phyloP scores from a whole-genome alignment of 768 basidiomycete genomes.

The Podaxis sp. region DNA sequence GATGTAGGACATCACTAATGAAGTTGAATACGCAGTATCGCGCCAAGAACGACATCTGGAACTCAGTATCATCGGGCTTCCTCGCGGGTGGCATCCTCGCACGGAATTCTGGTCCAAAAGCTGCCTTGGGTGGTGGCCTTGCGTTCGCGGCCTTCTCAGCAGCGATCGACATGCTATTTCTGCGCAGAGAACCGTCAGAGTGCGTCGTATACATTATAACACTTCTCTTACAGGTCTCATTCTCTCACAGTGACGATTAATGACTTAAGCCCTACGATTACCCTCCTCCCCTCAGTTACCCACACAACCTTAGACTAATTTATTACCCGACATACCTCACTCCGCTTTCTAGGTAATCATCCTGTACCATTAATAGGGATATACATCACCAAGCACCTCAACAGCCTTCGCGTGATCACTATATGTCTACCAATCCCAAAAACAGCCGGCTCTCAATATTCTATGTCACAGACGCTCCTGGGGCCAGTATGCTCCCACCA shows the following conservation, averaged over 20 bases:
- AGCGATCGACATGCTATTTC: slow-evolving; percentile 76
- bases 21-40: slow-evolving; percentile 62
- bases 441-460: too few species aligned
- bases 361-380: slow-evolving; percentile 4
- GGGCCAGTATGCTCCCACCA: background rate
- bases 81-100: slow-evolving; percentile 86
- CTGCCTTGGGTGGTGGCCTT: slow-evolving; percentile 80
- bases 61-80: slow-evolving; percentile 85
- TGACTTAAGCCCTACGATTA: background rate
- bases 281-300: background rate
- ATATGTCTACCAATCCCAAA: too few species aligned
- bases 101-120: slow-evolving; percentile 81
- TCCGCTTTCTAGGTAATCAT: slow-evolving; percentile 9
- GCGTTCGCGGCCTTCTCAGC: slow-evolving; percentile 94
- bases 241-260: slow-evolving; percentile 3
- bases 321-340: slow-evolving; percentile 15
- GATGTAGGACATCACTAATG: background rate
- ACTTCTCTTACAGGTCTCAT: background rate
- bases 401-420: background rate
- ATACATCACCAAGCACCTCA: background rate
- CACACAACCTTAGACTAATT: slow-evolving; percentile 12
- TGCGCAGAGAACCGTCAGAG: slow-evolving; percentile 80
- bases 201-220: slow-evolving; percentile 7
- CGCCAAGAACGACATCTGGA: slow-evolving; percentile 92
- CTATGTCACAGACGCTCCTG: too few species aligned